These are phyloP conservation scores for Fusarium drepaniforme DNA, from an alignment of 2,329 filamentous ascomycete genomes.

Conservation along the genomic window DNA sequence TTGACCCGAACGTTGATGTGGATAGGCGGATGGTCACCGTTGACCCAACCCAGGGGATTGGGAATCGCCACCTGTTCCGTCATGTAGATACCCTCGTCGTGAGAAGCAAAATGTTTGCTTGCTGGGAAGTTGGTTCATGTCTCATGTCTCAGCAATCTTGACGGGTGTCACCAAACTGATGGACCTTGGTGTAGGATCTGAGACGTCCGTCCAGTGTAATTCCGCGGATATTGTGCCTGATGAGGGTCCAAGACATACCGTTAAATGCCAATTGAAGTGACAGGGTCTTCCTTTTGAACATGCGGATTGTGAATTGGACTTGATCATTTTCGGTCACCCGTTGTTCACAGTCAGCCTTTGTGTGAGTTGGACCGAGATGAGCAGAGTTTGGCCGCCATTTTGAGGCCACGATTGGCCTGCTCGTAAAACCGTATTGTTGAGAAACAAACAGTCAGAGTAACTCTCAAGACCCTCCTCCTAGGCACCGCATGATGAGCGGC, in stretches of 20 bases:
- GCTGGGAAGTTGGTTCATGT: neutral
- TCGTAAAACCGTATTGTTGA: neutral
- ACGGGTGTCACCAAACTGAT: neutral
- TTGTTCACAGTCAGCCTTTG: neutral
- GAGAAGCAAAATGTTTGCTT: neutral
- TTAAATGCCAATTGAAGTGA: neutral
- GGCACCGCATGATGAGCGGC: conserved; percentile 13
- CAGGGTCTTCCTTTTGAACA: neutral
- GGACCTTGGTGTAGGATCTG: neutral
- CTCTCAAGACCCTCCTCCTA: neutral
- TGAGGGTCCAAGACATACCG: neutral
- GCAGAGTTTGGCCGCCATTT: neutral
- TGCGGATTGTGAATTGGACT: neutral
- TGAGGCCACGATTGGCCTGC: neutral
- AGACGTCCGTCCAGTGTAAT: neutral
- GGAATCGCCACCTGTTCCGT: neutral
- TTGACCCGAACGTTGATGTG: conserved; percentile 1
- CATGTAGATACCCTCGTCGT: neutral
- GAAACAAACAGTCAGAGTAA: neutral
- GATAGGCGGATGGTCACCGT: neutral
- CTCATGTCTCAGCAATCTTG: neutral
- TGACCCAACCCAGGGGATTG: conserved; percentile 1
- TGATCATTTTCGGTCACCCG: neutral
- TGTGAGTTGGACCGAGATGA: neutral
- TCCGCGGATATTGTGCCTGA: neutral